Conservation (phyloP, 2,329 filamentous ascomycete species). For the Penicillium polonicum region DNA sequence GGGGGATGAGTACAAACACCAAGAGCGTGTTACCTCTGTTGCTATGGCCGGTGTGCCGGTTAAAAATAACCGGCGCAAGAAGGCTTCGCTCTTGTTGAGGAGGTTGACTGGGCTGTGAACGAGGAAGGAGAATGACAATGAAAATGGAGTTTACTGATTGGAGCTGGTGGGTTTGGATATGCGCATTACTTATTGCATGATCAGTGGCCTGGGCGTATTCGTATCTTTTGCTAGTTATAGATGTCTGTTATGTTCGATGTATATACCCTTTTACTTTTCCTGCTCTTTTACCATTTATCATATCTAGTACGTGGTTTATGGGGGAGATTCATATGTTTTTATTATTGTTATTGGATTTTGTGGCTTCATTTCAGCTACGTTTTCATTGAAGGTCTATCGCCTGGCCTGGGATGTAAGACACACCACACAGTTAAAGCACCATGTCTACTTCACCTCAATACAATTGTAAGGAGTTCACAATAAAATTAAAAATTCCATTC, state of each 20-base stretch:
- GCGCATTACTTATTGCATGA: neutral
- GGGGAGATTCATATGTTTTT: neutral
- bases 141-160: neutral
- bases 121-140: slow-evolving; percentile 3
- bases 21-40: slow-evolving; percentile 14
- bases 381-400: neutral
- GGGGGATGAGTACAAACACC: slow-evolving; percentile 1
- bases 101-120: slow-evolving; percentile 20
- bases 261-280: neutral
- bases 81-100: slow-evolving; percentile 20
- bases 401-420: neutral
- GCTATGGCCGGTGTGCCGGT: neutral
- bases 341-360: neutral
- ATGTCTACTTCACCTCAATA: too few relatives aligned
- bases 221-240: neutral
- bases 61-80: slow-evolving; percentile 9
- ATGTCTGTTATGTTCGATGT: neutral
- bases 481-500: neutral
- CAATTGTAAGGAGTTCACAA: neutral
- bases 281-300: neutral
- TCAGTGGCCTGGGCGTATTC: neutral
- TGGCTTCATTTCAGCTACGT: neutral
- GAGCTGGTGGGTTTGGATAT: neutral
- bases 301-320: neutral
- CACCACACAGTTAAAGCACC: too few relatives aligned